Evolutionary conservation across 2,329 filamentous ascomycete genomes (phyloP).

Genomic region (Elsinoe australis): DNA sequence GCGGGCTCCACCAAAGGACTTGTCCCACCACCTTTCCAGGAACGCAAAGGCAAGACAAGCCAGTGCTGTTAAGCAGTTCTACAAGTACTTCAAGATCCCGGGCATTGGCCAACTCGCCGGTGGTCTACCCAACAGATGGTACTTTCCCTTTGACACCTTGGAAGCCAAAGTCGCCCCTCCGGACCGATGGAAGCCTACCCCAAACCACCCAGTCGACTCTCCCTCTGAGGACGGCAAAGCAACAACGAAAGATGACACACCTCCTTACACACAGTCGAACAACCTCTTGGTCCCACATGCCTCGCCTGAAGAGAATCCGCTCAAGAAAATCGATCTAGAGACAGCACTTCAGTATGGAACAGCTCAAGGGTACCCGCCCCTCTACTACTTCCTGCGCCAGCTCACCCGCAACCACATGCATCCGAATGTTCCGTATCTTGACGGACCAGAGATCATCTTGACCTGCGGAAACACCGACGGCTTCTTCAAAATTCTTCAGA

Average conservation of each 20-base stretch:
- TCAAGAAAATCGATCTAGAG: constrained; percentile 68
- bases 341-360: constrained; percentile 81
- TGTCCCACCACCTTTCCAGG: constrained; percentile 71
- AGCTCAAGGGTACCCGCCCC: constrained; percentile 71
- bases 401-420: constrained; percentile 71
- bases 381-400: constrained; percentile 69
- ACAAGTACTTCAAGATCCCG: constrained; percentile 69
- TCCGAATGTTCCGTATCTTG: constrained; percentile 70
- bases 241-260: constrained; percentile 23
- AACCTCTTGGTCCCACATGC: constrained; percentile 63
- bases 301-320: constrained; percentile 49
- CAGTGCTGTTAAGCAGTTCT: constrained; percentile 70
- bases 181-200: constrained; percentile 63
- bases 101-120: constrained; percentile 56
- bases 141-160: constrained; percentile 87
- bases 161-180: constrained; percentile 72
- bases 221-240: constrained; percentile 34
- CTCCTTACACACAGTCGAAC: constrained; percentile 30
- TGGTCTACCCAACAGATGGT: constrained; percentile 66
- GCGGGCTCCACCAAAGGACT: constrained; percentile 54
- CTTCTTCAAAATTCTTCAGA: constrained; percentile 67
- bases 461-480: constrained; percentile 82
- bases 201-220: constrained; percentile 51
- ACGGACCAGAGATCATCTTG: constrained; percentile 67
- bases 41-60: constrained; percentile 56